Evolutionary conservation across 805 yeast species (phyloP).

Genomic region (Pichia manshurica): DNA sequence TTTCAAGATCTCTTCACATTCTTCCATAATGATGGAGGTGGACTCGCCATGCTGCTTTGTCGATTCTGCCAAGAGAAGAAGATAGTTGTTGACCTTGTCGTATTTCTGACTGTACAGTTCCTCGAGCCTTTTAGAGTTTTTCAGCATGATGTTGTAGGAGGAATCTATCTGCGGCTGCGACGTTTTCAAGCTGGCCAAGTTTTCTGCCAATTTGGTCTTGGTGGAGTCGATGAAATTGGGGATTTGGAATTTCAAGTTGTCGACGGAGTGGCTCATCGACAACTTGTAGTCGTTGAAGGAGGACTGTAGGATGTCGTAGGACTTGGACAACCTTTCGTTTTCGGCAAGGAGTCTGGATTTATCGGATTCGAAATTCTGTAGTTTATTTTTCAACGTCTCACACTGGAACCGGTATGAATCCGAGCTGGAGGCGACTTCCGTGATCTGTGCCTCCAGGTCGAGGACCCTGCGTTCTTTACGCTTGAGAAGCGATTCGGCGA

Average conservation of each 20-base stretch:
- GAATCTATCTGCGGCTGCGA: constrained; percentile 47
- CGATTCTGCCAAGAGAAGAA: constrained; percentile 39
- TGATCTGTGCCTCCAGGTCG: constrained; percentile 58
- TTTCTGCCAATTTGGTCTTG: constrained; percentile 31
- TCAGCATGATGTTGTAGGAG: constrained; percentile 43
- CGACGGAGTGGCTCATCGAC: constrained; percentile 41
- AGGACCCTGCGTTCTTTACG: constrained; percentile 64
- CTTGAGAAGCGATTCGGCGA: constrained; percentile 58
- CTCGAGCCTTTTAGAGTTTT: constrained; percentile 45
- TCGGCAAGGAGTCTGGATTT: constrained; percentile 44
- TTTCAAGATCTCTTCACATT: constrained; percentile 42
- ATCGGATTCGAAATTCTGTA: constrained; percentile 42
- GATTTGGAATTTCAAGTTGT: constrained; percentile 33
- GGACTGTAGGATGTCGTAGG: constrained; percentile 52
- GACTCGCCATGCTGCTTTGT: constrained; percentile 47
- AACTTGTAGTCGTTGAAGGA: constrained; percentile 46
- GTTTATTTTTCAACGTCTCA: constrained; percentile 44
- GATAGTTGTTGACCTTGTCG: constrained; percentile 36
- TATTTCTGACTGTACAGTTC: constrained; percentile 43
- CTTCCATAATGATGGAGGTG: constrained; percentile 38
- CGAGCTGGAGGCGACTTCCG: constrained; percentile 39
- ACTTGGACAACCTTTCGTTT: constrained; percentile 47
- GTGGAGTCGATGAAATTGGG: constrained; percentile 34
- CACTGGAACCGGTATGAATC: constrained; percentile 46
- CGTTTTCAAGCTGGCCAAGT: constrained; percentile 33